phyloP scores from a whole-genome alignment of 1,139 yeast species.

The Saccharomyces hybrid region DNA sequence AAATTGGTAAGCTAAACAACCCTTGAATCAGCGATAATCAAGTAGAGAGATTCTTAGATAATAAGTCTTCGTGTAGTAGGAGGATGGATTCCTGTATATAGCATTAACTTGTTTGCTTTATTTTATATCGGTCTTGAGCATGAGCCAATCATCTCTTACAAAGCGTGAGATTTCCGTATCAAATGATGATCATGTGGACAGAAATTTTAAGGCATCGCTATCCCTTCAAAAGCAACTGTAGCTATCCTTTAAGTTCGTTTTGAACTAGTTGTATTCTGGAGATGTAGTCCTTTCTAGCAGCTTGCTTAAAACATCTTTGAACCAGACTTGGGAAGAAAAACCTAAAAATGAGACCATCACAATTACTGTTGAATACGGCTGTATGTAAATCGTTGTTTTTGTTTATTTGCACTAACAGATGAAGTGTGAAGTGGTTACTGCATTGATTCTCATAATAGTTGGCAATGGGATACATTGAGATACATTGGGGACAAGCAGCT shows the following conservation, averaged over 20 bases:
- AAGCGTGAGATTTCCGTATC: background rate
- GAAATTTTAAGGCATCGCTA: background rate
- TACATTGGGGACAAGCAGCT: no score
- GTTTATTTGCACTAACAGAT: background rate
- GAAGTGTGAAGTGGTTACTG: background rate
- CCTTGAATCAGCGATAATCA: background rate
- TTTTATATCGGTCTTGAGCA: slow-evolving; percentile 7
- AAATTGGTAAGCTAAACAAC: background rate
- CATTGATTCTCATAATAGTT: background rate
- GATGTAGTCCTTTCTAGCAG: background rate
- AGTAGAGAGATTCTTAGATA: background rate
- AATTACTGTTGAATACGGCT: slow-evolving; percentile 40
- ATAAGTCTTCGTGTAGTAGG: background rate
- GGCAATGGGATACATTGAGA: background rate
- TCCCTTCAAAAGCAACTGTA: background rate
- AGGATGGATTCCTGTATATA: background rate
- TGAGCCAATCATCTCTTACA: slow-evolving; percentile 1
- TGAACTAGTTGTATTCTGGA: background rate
- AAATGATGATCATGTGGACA: background rate
- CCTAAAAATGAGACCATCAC: slow-evolving; percentile 32
- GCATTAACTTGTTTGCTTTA: slow-evolving; percentile 20
- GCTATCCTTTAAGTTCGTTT: background rate
- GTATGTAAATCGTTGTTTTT: slow-evolving; percentile 15
- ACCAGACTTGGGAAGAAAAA: no score
- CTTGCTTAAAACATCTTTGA: background rate